Base-by-base conservation (phyloP, 306 rosid species). In the Citrullus colocynthis region DNA sequence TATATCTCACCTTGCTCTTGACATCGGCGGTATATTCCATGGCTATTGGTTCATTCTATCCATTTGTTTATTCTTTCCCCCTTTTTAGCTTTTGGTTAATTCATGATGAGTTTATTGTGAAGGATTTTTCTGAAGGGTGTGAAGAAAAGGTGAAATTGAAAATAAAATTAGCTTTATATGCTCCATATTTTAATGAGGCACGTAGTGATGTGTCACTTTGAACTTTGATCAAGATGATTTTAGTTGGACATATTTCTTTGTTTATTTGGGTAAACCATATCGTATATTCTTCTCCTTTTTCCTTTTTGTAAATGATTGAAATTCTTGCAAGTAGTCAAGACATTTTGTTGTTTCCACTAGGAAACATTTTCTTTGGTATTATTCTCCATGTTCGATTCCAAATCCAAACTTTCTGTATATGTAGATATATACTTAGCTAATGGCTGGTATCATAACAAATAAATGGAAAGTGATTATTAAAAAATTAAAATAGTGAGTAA, bases 1-100 rank as follows among this genome's bases (percentile, higher is more conserved):
- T 80, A 77, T 96, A 34, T 91, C 93, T 81, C 99, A 92, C 76
- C 83, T 96, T 9, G 97, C 98, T 80, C 85, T 96, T 78, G 99
- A 96, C 77, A 88, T 96, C 85, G 99, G 99, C 88, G 99, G 98
- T 96, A 84, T 17, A 16, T 39, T 81, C 13, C 2, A 9, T 56
- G 6, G 32, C 16, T 62, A 39, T 49, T 39, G 20, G 36, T 39
- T 60, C 24, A 18, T 45, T 78, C 62, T 71, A 71, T 51, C 20
- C 49, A 75, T 44, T 80, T 42, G 42, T 24, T 55, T 45, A 73
- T n/a, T 14, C 67, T 76, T 59, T 75, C 63, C 14, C 11, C 37
- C 21, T 9, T 51, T 28, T 30, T 71, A 18, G 16, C 77, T 72
- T 49, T 73, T 51, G 44, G 59, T 71, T 71, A 8, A 45, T 24